Conservation (phyloP, 441 rosid species). For the Aleurites moluccanus region DNA sequence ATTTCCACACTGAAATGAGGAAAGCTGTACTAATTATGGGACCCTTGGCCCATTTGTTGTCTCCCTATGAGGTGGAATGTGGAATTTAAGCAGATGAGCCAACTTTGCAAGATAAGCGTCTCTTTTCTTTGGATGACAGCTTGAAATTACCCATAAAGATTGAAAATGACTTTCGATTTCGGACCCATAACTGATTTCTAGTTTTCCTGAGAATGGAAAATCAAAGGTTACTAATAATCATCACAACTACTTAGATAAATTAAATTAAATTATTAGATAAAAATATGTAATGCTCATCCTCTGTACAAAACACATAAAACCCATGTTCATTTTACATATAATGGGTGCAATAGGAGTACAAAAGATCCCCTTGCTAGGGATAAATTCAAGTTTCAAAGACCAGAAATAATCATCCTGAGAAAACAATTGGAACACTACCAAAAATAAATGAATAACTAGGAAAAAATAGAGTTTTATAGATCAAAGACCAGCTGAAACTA, state of each 20-base stretch:
- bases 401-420: slow-evolving; percentile 5
- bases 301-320: background rate
- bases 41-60: background rate
- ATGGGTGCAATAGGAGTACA: background rate
- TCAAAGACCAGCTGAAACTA: slow-evolving; percentile 89
- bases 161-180: background rate
- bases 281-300: background rate
- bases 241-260: no score
- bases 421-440: background rate
- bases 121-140: no score
- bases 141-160: background rate
- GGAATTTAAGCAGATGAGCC: background rate
- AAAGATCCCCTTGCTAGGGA: background rate
- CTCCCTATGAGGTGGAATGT: background rate
- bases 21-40: background rate
- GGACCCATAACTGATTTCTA: background rate
- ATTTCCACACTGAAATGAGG: background rate
- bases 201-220: background rate
- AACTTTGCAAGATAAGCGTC: background rate
- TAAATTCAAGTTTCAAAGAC: background rate
- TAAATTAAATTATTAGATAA: background rate
- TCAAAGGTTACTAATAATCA: no score
- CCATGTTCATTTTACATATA: background rate
- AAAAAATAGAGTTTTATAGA: background rate
- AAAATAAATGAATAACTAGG: background rate